Evolutionary conservation across 2,329 filamentous ascomycete genomes (phyloP), one percentile per base, ranked within the genome.

Genomic region (Coniochaeta pulveracea): DNA sequence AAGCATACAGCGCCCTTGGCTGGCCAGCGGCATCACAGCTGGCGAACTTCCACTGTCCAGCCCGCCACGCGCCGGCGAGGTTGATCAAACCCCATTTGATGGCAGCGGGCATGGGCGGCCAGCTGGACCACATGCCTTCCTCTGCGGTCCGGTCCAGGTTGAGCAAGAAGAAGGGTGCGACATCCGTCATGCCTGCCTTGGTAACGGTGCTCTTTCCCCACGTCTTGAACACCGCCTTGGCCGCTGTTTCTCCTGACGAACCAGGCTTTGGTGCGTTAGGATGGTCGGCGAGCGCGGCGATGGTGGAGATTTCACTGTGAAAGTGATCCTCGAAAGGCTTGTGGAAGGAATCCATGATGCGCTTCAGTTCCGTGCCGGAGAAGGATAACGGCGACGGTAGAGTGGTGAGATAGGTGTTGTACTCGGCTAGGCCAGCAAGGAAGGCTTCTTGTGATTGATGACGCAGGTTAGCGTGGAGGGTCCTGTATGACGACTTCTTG

Each of bases 121-220:
- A 80, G 43, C 65, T 63, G 10, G 59, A 60, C 72, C 75, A 79
- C 45, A 63, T 49, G 16, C 72, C 72, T 5, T 66, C 66, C 51
- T 80, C 76, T 38, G 57, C 62, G 3, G 65, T 73, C 26, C 59
- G 52, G 48, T 80, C 76, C 15, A 77, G 53, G 46, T 80, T 80
- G 41, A 77, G 51, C 36, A 80, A 47, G 56, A 80, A 77, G 44
- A 80, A 78, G 2, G 74, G 73, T 11, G 80, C 65, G 0, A 74
- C 73, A 38, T 78, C 72, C 12, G 64, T 57, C 23, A 64, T 59
- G 18, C 71, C 70, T 0, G 70, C 72, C 54, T 76, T 76, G 30
- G 60, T 69, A n/a, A 78, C 67, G 2, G 72, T 76, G 48, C 60
- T 67, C 60, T 76, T 76, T 37, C 72, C 72, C 72, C 72, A 77